Base-by-base conservation (phyloP, 148 eudicot genomes). In the Heliosperma pusillum region DNA sequence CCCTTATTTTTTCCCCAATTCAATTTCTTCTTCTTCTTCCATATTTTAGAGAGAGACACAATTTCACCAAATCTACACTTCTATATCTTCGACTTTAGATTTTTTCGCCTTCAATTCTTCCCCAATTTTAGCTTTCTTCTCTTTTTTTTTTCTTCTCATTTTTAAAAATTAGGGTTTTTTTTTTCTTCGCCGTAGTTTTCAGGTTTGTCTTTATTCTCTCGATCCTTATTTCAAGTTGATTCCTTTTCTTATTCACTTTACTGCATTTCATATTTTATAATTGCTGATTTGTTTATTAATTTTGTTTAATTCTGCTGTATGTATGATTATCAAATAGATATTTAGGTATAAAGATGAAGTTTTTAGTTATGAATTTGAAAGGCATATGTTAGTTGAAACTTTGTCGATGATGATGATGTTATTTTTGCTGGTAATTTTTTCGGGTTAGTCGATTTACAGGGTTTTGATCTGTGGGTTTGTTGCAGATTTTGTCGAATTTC, bases 71-170 rank as follows among this genome's bases (percentile, higher is more conserved):
- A 77, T 56, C 59, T 56, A 19, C n/a, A 1, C 6, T 61, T 61
- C 83, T 83, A 83, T 83, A 83, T 83, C 72, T 83, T 27, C 85
- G 85, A 29, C 29, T 16, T 27, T 74, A 83, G 86, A 83, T 80
- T 57, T 77, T 80, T 71, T 62, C 79, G 83, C 79, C 59, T 3
- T 42, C 77, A 80, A 53, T 77, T 73, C 71, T 50, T 74, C 80
- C 86, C 71, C 50, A 73, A 27, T 68, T 50, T 15, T 61, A 11
- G 33, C 66, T 25, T 59, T 22, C 10, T 40, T 47, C 12, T 47
- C 17, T 50, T 50, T 10, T 57, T 57, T 21, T 21, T 7, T 20
- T 22, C 63, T 25, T 27, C 56, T 16, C 33, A 12, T 9, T 22
- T 24, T 44, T 47, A 40, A 62, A 33, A 83, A 74, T 16, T 83